Percentiles rank a stretch among this genome's conserved stretches.
phyloP scores from a whole-genome alignment of 441 rosid species.

The Arabidopsis hybrid region DNA sequence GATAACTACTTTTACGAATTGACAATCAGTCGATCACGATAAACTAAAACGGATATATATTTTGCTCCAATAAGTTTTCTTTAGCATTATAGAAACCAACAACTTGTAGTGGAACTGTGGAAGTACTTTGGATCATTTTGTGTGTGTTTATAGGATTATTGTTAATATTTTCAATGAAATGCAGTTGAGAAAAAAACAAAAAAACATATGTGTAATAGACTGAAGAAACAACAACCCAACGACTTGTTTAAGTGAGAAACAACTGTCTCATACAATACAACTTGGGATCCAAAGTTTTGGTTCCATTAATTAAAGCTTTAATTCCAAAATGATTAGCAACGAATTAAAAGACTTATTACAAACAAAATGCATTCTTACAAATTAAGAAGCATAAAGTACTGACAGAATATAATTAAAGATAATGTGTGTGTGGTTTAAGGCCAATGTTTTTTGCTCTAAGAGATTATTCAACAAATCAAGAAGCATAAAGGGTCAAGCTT shows the following conservation, averaged over 20 bases:
- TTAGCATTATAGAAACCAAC: constrained; percentile 34
- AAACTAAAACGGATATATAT: neutral
- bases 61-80: neutral
- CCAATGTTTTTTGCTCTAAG: constrained; percentile 29
- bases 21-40: constrained; percentile 11
- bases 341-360: constrained; percentile 9
- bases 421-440: constrained; percentile 25
- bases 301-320: constrained; percentile 37
- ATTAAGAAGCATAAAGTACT: constrained; percentile 25
- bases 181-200: neutral
- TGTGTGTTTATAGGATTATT: neutral
- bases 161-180: constrained; percentile 20
- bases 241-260: constrained; percentile 45
- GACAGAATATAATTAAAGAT: constrained; percentile 24
- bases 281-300: constrained; percentile 42
- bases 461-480: constrained; percentile 33
- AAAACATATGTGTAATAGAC: constrained; percentile 8
- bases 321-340: constrained; percentile 29
- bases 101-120: constrained; percentile 35
- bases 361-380: neutral
- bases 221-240: constrained; percentile 38
- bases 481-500: constrained; percentile 29
- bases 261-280: constrained; percentile 42
- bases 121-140: constrained; percentile 15
- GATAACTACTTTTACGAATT: neutral